Conservation (phyloP, 2,329 filamentous ascomycete species). For the Thielaviopsis punctulata region DNA sequence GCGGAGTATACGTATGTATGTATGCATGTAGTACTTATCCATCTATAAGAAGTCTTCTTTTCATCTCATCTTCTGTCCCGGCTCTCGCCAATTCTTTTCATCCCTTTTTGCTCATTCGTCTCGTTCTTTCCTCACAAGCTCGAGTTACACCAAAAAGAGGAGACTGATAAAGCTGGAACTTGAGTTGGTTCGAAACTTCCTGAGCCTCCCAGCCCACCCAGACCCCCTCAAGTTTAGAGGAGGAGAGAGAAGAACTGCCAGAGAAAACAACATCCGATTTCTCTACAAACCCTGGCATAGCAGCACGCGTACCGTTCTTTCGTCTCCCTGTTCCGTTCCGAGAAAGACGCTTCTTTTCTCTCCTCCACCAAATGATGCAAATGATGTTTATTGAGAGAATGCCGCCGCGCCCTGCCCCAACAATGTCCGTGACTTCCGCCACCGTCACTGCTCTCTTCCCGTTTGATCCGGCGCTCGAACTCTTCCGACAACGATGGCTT, state of each 20-base stretch:
- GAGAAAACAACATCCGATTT: not conserved
- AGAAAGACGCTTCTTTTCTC: not conserved
- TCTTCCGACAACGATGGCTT: slow-evolving; percentile 64
- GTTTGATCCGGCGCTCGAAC: slow-evolving; percentile 47
- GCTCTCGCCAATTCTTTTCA: not conserved
- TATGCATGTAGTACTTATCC: not conserved
- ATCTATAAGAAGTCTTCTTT: not conserved
- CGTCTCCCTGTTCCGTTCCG: not conserved
- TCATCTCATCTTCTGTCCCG: not conserved
- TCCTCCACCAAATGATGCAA: not conserved
- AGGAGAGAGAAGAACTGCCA: not conserved
- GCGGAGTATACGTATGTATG: too few species aligned
- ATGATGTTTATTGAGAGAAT: not conserved
- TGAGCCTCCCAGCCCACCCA: too few species aligned
- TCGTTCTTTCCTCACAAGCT: not conserved
- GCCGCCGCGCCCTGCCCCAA: slow-evolving; percentile 2
- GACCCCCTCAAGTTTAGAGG: not conserved
- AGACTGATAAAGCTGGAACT: not conserved
- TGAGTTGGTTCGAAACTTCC: not conserved
- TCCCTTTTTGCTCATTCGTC: too few species aligned
- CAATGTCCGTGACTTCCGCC: slow-evolving; percentile 27
- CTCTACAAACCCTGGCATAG: not conserved
- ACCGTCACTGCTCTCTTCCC: slow-evolving; percentile 57
- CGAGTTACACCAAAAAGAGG: not conserved
- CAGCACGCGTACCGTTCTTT: not conserved